Evolutionary conservation across 2,329 filamentous ascomycete genomes (phyloP), one percentile per base, ranked within the genome.

Genomic region (Mollisiaceae sp.): DNA sequence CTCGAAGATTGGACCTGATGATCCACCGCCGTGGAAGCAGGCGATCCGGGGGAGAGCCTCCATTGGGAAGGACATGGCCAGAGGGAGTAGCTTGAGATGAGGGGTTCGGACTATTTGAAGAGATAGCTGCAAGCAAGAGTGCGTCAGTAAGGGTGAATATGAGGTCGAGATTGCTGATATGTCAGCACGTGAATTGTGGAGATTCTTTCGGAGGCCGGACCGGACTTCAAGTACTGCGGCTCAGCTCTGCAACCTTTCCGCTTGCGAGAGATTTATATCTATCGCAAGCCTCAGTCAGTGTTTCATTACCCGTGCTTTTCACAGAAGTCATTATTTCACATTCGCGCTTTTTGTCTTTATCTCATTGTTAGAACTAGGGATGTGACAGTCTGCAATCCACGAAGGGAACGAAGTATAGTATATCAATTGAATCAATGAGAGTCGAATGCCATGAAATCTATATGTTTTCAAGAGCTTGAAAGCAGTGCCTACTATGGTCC

Each of bases 21-120:
- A 70, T 22, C 70, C 70, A 32, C 68, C 70, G 52, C 70, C 70
- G 57, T 71, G 70, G 64, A 70, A 71, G 57, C 69, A 71, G 39
- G 70, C 70, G 27, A 71, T 67, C 2, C 68, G 64, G 45, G 68
- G 70, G 27, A 61, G 62, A 5, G 65, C 55, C n/a, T 55, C 62
- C 59, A 66, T 66, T 38, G 32, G 32, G 35, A 57, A 57, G 14
- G 55, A 57, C 55, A 57, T 57, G 20, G 12, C n/a, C 6, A 9
- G 12, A 39, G 18, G 2, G 36, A 9, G 18, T 22, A 15, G 14
- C 9, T 6, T 12, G 27, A 6, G 27, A 32, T 32, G 27, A 32
- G 27, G 27, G 6, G 6, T 32, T 32, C 6, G 6, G 27, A 32
- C 2, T 56, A 56, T 35, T 27, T 36, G 8, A 8, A 27, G 5